Base-by-base conservation (phyloP, 805 yeast species). In the Zygosaccharomyces lentus region DNA sequence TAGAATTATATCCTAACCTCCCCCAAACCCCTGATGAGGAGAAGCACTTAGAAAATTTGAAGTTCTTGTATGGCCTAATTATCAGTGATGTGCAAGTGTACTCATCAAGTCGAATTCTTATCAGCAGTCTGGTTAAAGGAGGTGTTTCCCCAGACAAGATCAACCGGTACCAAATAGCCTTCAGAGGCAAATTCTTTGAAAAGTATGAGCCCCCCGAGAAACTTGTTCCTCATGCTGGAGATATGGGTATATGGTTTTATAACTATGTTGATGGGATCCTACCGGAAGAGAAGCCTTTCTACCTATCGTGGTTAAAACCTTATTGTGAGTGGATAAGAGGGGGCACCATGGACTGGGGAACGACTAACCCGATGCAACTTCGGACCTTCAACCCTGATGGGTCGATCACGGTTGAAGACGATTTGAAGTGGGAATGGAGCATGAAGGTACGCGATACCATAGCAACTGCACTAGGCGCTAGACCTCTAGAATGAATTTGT, bases 71-170 rank as follows among this genome's bases (percentile, higher is more conserved):
- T 53, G 74, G 73, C 21, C 53, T 55, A 10, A 68, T 68, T 25
- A 57, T 65, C 19, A 64, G 69, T 9, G 73, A 68, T 51, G 66
- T 68, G 4, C 74, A 70, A 49, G 71, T 70, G 6, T 65, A 70
- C 48, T 64, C 65, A 8, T 66, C 72, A 2, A 53, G 59, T n/a
- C 59, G 74, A 44, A 70, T 70, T 1, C 65, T 65, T 40, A 40
- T 70, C n/a, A 54, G 65, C 40, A 57, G 62, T 16, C 42, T 66
- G 45, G 53, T 60, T n/a, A 37, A 31, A 12, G 35, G 43, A 12
- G 49, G 48, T 9, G 42, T 49, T 43, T 36, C 53, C 9, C 17
- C 37, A 23, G 41, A 46, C 27, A 43, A 51, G 15, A 41, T 54
- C 19, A 64, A 49, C 47, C 59, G 72, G 26, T 69, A 66, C 50